Percentiles rank a stretch among this genome's conserved stretches.
Evolutionary conservation across 2,329 filamentous ascomycete species (phyloP).

Genomic region (Xylaria sp.): DNA sequence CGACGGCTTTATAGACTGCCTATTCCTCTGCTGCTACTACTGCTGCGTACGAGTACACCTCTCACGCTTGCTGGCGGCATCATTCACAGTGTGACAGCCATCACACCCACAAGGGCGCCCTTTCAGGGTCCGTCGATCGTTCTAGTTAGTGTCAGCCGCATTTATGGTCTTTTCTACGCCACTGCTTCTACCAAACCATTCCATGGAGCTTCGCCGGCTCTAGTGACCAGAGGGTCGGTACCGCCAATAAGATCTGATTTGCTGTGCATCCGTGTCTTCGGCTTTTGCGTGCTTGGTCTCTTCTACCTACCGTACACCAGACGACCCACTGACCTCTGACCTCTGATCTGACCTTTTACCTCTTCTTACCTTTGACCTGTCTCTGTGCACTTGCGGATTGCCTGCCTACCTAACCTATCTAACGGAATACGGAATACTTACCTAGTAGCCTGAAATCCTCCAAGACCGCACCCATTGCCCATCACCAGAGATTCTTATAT

Average conservation of each 20-base stretch:
- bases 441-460: too few relatives aligned
- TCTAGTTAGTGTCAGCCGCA: conserved; percentile 21
- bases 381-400: too few relatives aligned
- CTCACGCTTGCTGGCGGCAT: conserved; percentile 9
- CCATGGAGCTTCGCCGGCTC: conserved; percentile 13
- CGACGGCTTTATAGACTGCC: conserved; percentile 10
- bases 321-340: neutral
- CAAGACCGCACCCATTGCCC: too few relatives aligned
- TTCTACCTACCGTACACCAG: neutral
- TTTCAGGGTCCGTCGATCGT: conserved; percentile 11
- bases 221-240: conserved; percentile 20
- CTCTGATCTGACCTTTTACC: too few relatives aligned
- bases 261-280: conserved; percentile 5
- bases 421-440: too few relatives aligned
- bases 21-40: conserved; percentile 1
- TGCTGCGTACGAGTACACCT: neutral
- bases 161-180: conserved; percentile 11
- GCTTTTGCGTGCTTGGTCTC: conserved; percentile 1
- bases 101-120: conserved; percentile 3
- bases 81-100: conserved; percentile 1
- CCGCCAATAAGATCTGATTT: conserved; percentile 19
- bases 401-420: too few relatives aligned
- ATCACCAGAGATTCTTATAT: neutral
- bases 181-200: conserved; percentile 13
- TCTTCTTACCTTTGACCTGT: too few relatives aligned